Conservation (phyloP, 1,284 basidiomycete species). For the Ceratobasidium sp. region DNA sequence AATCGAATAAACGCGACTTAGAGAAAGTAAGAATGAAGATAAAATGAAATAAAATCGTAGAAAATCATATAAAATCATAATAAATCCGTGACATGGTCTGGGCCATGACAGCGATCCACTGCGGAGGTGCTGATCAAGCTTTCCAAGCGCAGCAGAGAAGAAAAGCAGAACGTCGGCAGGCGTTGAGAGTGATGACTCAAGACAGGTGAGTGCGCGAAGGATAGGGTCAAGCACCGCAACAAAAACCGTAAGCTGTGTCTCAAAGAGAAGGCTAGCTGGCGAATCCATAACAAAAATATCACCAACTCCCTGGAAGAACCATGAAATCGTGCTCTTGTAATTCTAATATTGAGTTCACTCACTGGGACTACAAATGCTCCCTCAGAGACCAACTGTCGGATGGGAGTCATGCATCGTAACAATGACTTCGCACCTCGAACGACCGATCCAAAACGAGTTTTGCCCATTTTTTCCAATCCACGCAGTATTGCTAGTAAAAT, state of each 20-base stretch:
- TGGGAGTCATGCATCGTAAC: background rate
- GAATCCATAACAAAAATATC: background rate
- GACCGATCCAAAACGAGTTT: background rate
- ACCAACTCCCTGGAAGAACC: background rate
- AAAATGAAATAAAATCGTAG: too few relatives aligned
- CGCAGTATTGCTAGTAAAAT: background rate
- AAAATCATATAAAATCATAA: too few relatives aligned
- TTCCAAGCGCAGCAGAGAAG: background rate
- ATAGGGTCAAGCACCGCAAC: background rate
- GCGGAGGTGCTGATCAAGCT: background rate
- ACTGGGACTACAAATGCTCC: slow-evolving; percentile 1
- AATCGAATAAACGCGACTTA: too few relatives aligned
- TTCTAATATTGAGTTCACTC: background rate
- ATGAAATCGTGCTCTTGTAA: background rate
- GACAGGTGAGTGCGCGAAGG: slow-evolving; percentile 6
- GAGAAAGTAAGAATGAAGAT: too few relatives aligned
- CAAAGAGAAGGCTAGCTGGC: background rate
- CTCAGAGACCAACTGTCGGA: background rate
- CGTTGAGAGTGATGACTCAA: slow-evolving; percentile 4
- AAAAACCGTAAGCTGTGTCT: slow-evolving; percentile 8
- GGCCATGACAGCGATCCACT: background rate
- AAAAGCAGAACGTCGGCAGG: slow-evolving; percentile 6
- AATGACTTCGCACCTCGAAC: background rate
- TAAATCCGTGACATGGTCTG: too few relatives aligned
- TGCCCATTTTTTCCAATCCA: background rate